Conservation (phyloP, 2,329 filamentous ascomycete species). For the Alternaria arborescens region DNA sequence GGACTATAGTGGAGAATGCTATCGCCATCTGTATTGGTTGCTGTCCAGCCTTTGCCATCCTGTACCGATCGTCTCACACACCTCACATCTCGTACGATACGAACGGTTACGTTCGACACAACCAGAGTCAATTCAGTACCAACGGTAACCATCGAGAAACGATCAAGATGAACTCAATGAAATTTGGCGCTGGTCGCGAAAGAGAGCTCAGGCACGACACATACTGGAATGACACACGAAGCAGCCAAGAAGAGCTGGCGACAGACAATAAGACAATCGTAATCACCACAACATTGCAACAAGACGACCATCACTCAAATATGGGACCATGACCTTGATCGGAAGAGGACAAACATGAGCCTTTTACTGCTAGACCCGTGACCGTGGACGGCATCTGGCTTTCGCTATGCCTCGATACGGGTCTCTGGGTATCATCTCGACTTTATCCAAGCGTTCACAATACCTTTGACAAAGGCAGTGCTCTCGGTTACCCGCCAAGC, state of each 20-base stretch:
- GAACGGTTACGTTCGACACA: conserved; percentile 21
- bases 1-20: conserved; percentile 46
- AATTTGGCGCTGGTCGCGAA: background rate
- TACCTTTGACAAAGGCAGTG: too few species aligned
- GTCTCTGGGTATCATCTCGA: too few species aligned
- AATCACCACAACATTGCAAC: background rate
- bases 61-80: conserved; percentile 23
- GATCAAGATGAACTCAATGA: background rate
- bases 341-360: background rate
- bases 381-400: too few species aligned
- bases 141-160: background rate
- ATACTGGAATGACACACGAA: conserved; percentile 19
- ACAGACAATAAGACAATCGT: background rate
- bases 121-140: conserved; percentile 7
- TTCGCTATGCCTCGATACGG: too few species aligned
- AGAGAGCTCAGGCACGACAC: background rate
- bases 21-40: conserved; percentile 42
- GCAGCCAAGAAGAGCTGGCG: conserved; percentile 27
- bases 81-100: conserved; percentile 19
- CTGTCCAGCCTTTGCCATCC: conserved; percentile 30
- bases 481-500: too few species aligned
- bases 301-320: background rate
- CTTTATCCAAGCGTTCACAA: too few species aligned
- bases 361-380: too few species aligned
- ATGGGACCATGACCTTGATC: background rate